These are phyloP conservation scores for Eucalyptus pumila DNA, from an alignment of 345 rosid species.

Conservation along the genomic window DNA sequence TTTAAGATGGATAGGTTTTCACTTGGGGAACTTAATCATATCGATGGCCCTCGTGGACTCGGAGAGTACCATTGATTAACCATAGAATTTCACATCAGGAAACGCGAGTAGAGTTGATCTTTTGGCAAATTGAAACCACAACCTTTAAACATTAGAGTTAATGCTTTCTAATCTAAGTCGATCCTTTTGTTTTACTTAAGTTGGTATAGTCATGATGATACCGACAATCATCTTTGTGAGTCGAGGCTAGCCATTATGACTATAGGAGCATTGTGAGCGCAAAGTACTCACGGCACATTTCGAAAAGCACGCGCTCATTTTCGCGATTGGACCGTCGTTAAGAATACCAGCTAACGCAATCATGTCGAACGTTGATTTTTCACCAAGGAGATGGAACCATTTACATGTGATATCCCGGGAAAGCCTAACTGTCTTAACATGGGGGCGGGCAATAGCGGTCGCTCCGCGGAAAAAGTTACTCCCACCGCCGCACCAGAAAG, in stretches of 20 bases:
- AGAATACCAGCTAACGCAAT: too few species aligned
- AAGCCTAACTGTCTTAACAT: neutral
- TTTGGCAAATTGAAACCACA: neutral
- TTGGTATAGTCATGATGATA: too few species aligned
- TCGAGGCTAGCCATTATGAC: rapidly evolving
- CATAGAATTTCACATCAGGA: neutral
- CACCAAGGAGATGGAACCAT: neutral
- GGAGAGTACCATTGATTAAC: neutral
- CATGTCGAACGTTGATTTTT: neutral
- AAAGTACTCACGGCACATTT: neutral
- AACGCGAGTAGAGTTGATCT: rapidly evolving
- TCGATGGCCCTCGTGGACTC: rapidly evolving
- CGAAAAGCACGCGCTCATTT: neutral
- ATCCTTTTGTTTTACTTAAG: too few species aligned
- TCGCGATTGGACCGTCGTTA: neutral
- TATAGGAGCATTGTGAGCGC: neutral
- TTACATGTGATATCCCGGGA: neutral
- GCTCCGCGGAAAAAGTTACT: neutral
- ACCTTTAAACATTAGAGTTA: too few species aligned
- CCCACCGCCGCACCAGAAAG: neutral
- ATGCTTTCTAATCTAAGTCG: too few species aligned
- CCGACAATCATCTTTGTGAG: neutral
- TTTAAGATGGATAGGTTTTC: neutral
- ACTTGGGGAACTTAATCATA: neutral
- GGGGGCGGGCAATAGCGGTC: neutral